Conservation (phyloP, 257 asterid species). For the Voacanga thouarsii region DNA sequence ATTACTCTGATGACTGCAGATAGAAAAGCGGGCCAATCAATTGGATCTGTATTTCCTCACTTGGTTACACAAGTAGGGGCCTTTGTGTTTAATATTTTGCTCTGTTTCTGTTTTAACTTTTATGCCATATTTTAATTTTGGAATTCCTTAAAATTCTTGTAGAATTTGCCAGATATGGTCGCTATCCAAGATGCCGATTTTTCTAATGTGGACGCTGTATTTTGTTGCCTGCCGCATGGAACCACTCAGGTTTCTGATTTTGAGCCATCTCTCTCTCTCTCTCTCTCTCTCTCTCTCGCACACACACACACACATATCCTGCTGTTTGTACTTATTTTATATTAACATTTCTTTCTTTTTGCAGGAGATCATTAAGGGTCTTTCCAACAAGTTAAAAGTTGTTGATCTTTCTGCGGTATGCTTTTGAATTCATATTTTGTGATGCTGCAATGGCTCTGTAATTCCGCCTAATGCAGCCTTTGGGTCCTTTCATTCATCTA, state of each 20-base stretch:
- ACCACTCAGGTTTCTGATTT: conserved; percentile 70
- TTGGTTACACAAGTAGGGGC: conserved; percentile 59
- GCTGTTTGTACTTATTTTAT: not conserved
- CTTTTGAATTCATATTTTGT: conserved; percentile 8
- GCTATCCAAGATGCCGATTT: conserved; percentile 90
- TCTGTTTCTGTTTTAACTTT: not conserved
- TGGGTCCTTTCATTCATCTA: not conserved
- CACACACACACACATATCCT: too few species aligned
- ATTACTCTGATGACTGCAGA: conserved; percentile 90
- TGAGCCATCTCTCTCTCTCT: too few species aligned
- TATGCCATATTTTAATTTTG: not conserved
- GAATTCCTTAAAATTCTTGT: conserved; percentile 4
- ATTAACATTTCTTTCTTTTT: conserved; percentile 6
- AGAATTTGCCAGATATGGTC: conserved; percentile 86
- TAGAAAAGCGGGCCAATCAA: conserved; percentile 93
- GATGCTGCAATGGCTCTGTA: not conserved
- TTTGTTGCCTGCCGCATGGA: conserved; percentile 98
- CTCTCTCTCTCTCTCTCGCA: too few species aligned
- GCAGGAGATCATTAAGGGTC: conserved; percentile 89
- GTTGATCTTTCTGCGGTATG: conserved; percentile 97
- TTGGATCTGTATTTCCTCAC: conserved; percentile 89
- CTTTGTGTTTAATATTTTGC: not conserved
- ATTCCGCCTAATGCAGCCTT: conserved; percentile 9
- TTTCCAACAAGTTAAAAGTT: conserved; percentile 68
- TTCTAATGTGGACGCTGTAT: conserved; percentile 79